These are phyloP conservation scores for Pichia deserticola DNA, from an alignment of 805 yeast species.

Conservation along the genomic window DNA sequence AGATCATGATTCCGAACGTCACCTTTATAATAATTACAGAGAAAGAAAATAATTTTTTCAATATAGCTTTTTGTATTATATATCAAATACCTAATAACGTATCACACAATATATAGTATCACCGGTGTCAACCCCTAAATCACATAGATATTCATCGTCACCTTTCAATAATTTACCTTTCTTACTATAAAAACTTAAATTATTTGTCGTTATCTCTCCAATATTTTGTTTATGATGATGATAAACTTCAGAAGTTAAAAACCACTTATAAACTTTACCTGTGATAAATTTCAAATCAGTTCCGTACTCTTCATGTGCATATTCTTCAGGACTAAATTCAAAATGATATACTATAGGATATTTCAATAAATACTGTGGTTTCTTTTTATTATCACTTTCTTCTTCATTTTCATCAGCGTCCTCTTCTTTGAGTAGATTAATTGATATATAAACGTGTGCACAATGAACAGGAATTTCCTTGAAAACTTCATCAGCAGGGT, in stretches of 20 bases:
- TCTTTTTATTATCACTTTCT: constrained; percentile 1
- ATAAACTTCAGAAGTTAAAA: constrained; percentile 37
- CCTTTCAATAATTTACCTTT: constrained; percentile 26
- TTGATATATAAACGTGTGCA: constrained; percentile 58
- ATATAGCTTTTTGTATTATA: background rate
- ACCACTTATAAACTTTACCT: constrained; percentile 45
- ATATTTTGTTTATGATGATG: constrained; percentile 13
- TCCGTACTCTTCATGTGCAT: constrained; percentile 63
- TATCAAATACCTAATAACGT: background rate
- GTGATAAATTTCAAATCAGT: constrained; percentile 60
- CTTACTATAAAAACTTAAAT: constrained; percentile 31
- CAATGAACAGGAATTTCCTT: constrained; percentile 72
- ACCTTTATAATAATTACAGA: background rate
- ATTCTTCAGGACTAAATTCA: constrained; percentile 80
- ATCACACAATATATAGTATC: constrained; percentile 34
- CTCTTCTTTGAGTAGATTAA: constrained; percentile 32
- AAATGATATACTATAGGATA: constrained; percentile 52
- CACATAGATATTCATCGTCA: constrained; percentile 43
- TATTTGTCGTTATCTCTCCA: constrained; percentile 15
- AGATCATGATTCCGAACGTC: constrained; percentile 5
- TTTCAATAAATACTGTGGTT: constrained; percentile 13
- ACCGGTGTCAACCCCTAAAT: constrained; percentile 49
- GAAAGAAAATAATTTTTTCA: background rate
- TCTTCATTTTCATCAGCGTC: constrained; percentile 10
- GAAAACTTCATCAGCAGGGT: constrained; percentile 45